Base-by-base conservation (phyloP, 306 rosid genomes). In the Echinosophora koreensis region DNA sequence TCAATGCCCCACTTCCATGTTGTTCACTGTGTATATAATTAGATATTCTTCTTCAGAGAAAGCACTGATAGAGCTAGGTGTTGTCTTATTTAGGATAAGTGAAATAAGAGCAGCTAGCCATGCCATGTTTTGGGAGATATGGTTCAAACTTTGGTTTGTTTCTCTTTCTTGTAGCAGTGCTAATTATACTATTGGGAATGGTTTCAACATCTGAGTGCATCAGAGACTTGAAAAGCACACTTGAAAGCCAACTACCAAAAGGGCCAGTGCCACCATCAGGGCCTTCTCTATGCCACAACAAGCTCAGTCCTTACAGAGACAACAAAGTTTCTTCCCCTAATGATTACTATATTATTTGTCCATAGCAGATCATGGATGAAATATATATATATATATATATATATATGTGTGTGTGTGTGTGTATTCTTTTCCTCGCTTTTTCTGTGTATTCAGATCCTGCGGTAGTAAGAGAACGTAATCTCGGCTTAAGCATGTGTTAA, bases 261-360 rank as follows among this genome's bases (percentile, higher is more conserved):
- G 96, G 96, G 39, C 86, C 84, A 42, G 87, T 91, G 62, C 89
- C 93, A 28, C 97, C 97, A 38, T 91, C 97, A 37, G 93, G 90
- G 27, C 97, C 97, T 50, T 89, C 97, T 14, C 64, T 1, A 4
- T 92, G 97, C 77, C 97, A 92, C 49, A 82, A 87, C 73, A 71
- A 56, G 47, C 89, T 92, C 66, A 77, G 51, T 70, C 89, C 97
- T 69, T 54, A 35, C 73, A 66, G 50, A 16, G 16, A 76, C 68
- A 58, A 34, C 39, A 73, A 83, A 13, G 38, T 4, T 59, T 86
- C 84, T 66, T 38, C 68, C 34, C 85, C 66, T 14, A 8, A 69
- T 28, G 56, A 80, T 49, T 85, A 83, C 37, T 86, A 85, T 55
- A 14, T 47, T 63, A 38, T 30, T 47, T 92, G 93, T 66, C 96